Evolutionary conservation across 2,329 filamentous ascomycete species (phyloP).

Genomic region (Amesomyces nigricolor): DNA sequence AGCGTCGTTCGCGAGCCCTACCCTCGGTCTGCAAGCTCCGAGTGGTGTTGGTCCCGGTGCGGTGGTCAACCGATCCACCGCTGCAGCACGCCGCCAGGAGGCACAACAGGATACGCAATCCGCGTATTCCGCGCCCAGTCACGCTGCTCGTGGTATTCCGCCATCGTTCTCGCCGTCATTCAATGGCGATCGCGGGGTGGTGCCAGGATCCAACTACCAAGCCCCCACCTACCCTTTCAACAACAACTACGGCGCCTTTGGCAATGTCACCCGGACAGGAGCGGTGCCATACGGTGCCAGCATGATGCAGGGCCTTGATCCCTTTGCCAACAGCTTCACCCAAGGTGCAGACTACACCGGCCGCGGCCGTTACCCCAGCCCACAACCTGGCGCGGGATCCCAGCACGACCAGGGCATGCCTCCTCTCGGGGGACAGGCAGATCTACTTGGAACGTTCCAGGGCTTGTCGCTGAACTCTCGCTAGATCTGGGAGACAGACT

Average conservation of each 20-base stretch:
- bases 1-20: constrained; percentile 82
- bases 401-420: constrained; percentile 37
- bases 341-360: constrained; percentile 42
- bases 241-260: constrained; percentile 41
- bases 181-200: constrained; percentile 37
- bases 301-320: constrained; percentile 38
- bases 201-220: constrained; percentile 36
- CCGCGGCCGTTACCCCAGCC: constrained; percentile 43
- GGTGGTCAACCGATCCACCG: constrained; percentile 48
- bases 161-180: constrained; percentile 40
- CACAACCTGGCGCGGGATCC: constrained; percentile 30
- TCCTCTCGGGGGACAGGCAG: constrained; percentile 43
- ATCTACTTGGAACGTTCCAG: constrained; percentile 63
- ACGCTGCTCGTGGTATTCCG: constrained; percentile 39
- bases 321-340: constrained; percentile 38
- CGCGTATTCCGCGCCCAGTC: constrained; percentile 34
- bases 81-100: constrained; percentile 46
- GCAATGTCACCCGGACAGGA: constrained; percentile 32
- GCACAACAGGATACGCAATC: constrained; percentile 38
- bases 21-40: constrained; percentile 64
- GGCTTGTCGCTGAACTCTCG: constrained; percentile 65
- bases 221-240: constrained; percentile 36
- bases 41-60: constrained; percentile 62
- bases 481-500: constrained; percentile 29
- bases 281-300: constrained; percentile 35